Evolutionary conservation across 805 yeast species (phyloP).

Genomic region (Kuraishia cidri): DNA sequence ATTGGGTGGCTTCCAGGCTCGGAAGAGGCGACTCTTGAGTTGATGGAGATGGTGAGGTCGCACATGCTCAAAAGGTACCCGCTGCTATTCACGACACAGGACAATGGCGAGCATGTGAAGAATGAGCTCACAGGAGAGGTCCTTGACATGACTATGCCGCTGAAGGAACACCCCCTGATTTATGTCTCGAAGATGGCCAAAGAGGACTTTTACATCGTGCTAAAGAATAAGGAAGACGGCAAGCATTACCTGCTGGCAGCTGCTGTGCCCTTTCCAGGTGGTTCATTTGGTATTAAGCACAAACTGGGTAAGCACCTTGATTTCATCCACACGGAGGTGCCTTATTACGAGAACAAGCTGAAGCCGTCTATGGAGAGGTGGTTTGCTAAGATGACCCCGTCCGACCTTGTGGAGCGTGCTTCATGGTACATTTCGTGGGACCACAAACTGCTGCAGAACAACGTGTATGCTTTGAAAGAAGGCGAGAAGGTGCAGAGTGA

Average conservation of each 20-base stretch:
- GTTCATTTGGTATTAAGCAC: constrained; percentile 53
- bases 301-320: constrained; percentile 58
- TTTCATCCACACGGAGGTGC: constrained; percentile 59
- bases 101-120: constrained; percentile 40
- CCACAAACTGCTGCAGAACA: constrained; percentile 46
- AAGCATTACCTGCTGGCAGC: constrained; percentile 61
- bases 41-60: constrained; percentile 51
- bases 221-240: constrained; percentile 41
- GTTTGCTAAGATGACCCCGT: constrained; percentile 53
- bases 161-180: constrained; percentile 54
- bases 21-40: constrained; percentile 49
- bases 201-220: constrained; percentile 64
- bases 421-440: constrained; percentile 75
- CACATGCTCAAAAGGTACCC: constrained; percentile 62
- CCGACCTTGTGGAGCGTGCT: constrained; percentile 64
- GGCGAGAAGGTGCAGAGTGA: constrained; percentile 37
- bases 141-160: constrained; percentile 50
- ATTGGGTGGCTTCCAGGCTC: constrained; percentile 62
- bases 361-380: constrained; percentile 66
- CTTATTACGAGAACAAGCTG: constrained; percentile 58
- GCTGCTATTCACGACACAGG: constrained; percentile 40
- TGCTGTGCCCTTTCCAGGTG: constrained; percentile 76
- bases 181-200: constrained; percentile 63
- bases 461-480: constrained; percentile 38
- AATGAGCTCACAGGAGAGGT: constrained; percentile 57